Conservation (phyloP, 768 basidiomycete genomes). For the Termitomyces eurrhizus region DNA sequence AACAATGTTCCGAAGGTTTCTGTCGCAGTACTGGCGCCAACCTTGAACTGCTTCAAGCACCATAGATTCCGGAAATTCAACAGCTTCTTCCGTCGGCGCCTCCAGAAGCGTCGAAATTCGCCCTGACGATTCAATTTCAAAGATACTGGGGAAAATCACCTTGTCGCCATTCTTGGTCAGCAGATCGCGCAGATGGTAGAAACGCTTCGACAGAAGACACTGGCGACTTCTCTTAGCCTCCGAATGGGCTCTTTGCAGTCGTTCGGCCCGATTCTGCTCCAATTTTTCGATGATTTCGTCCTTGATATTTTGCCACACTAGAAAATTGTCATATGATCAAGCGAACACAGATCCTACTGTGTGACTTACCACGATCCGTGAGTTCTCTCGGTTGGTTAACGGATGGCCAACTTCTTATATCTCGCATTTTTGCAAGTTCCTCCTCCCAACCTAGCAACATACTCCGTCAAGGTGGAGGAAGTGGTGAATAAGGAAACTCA, state of each 20-base stretch:
- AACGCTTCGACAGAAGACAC: neutral
- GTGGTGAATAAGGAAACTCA: neutral
- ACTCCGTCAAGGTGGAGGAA: neutral
- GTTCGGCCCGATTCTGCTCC: too few relatives aligned
- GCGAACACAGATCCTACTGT: too few relatives aligned
- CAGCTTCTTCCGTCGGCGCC: neutral
- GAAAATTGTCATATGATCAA: neutral
- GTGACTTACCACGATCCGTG: conserved; percentile 4
- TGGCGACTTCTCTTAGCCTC: neutral
- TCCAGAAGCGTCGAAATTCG: neutral
- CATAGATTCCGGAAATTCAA: neutral
- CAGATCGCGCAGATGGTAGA: neutral
- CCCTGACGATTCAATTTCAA: neutral
- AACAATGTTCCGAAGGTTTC: neutral
- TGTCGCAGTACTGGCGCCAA: neutral
- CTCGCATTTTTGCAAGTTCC: neutral
- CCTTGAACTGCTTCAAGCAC: neutral
- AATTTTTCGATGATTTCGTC: neutral
- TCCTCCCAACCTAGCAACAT: neutral
- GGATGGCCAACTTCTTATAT: neutral
- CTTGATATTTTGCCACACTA: conserved; percentile 6
- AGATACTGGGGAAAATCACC: neutral
- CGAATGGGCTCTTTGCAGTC: neutral
- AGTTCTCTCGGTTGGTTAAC: neutral
- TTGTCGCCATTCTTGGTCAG: neutral